Conservation (phyloP, 2,329 filamentous ascomycete genomes). For the Epichloe coenophiala region DNA sequence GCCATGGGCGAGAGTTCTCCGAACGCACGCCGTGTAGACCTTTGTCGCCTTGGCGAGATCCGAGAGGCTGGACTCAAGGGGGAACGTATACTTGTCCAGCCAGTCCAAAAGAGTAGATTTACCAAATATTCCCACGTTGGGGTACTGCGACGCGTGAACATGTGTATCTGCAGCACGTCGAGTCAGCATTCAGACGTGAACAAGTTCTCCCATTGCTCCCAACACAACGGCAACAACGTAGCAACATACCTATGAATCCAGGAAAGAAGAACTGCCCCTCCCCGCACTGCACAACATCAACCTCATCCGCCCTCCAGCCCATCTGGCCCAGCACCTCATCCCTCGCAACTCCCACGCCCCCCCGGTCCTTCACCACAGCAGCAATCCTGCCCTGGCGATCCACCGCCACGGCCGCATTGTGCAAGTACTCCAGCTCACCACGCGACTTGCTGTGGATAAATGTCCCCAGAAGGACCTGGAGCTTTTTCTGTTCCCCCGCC, state of each 20-base stretch:
- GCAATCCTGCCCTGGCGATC: conserved; percentile 35
- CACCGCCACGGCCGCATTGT: conserved; percentile 38
- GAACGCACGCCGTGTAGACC: conserved; percentile 68
- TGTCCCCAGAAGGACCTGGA: conserved; percentile 38
- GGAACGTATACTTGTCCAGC: conserved; percentile 91
- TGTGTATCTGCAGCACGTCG: conserved; percentile 60
- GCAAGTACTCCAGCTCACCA: conserved; percentile 35
- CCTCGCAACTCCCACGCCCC: conserved; percentile 16
- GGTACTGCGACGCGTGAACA: conserved; percentile 88
- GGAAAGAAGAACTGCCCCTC: conserved; percentile 67
- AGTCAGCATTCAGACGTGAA: neutral
- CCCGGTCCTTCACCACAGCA: conserved; percentile 27
- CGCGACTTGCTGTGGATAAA: conserved; percentile 40
- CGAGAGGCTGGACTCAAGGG: conserved; percentile 67
- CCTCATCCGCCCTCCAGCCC: conserved; percentile 29
- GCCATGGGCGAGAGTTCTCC: conserved; percentile 71
- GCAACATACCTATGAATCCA: conserved; percentile 56
- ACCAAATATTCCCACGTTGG: conserved; percentile 87
- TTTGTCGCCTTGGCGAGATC: conserved; percentile 47
- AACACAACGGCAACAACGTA: neutral
- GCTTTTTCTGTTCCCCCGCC: conserved; percentile 14
- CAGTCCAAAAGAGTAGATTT: conserved; percentile 86
- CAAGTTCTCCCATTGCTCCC: neutral
- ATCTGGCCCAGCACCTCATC: conserved; percentile 25
- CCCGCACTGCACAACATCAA: conserved; percentile 22